Conservation (phyloP, 228 moss, liverwort and hornwort genomes). For the Sphagnum magellanicum region DNA sequence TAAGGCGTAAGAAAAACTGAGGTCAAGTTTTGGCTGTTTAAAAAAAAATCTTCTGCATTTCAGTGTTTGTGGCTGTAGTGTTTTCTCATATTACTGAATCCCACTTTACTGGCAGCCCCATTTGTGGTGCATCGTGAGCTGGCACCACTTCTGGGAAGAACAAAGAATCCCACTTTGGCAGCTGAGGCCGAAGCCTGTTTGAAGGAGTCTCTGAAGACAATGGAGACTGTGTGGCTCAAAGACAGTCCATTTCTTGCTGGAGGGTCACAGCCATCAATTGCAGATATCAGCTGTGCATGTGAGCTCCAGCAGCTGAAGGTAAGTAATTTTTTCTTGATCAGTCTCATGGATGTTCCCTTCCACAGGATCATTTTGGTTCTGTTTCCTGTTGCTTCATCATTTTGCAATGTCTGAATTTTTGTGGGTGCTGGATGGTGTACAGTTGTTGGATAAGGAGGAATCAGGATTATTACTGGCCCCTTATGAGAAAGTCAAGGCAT, state of each 20-base stretch:
- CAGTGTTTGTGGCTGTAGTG: not conserved
- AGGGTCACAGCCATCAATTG: slow-evolving; percentile 56
- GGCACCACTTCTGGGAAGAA: slow-evolving; percentile 17
- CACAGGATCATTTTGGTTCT: no score
- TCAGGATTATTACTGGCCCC: slow-evolving; percentile 14
- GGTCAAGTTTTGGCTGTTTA: not conserved
- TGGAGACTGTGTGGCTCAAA: slow-evolving; percentile 51
- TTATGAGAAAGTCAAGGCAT: slow-evolving; percentile 17
- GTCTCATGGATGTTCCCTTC: no score
- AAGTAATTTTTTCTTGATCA: not conserved
- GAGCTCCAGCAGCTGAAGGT: slow-evolving; percentile 61
- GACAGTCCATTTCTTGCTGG: slow-evolving; percentile 45
- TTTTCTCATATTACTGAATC: not conserved
- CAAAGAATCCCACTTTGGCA: slow-evolving; percentile 23
- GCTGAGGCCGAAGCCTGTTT: slow-evolving; percentile 21
- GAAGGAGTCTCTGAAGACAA: slow-evolving; percentile 29
- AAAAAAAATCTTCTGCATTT: not conserved
- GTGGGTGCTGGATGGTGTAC: not conserved
- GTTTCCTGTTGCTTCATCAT: no score
- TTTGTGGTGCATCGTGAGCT: slow-evolving; percentile 29
- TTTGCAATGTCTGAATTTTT: no score
- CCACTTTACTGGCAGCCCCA: slow-evolving; percentile 17
- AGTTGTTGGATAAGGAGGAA: slow-evolving; percentile 29
- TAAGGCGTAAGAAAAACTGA: no score
- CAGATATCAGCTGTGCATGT: slow-evolving; percentile 61